Percentiles rank a stretch among this genome's conserved stretches.
These are phyloP conservation scores for Acanthamoeba pearcei DNA, from an alignment of 208 protist species.

Conservation along the genomic window DNA sequence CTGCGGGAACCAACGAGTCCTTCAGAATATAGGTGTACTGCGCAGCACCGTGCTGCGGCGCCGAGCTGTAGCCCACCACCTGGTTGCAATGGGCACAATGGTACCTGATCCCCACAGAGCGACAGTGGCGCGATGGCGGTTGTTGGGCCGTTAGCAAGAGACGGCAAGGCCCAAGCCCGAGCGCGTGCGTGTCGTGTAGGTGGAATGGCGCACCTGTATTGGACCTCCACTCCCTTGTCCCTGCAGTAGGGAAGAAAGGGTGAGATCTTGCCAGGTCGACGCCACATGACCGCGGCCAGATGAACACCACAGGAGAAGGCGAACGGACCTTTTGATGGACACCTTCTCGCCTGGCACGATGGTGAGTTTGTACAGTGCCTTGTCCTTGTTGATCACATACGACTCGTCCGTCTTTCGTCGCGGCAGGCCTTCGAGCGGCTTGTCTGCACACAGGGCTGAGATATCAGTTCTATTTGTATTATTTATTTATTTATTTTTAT, in stretches of 20 bases:
- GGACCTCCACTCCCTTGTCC: conserved; percentile 10
- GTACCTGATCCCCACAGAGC: neutral
- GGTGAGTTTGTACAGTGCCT: conserved; percentile 32
- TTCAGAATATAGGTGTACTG: neutral
- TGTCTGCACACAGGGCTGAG: neutral
- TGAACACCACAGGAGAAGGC: neutral
- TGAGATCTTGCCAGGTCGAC: neutral
- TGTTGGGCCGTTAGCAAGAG: neutral
- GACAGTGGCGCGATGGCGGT: neutral
- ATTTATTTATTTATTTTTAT: neutral
- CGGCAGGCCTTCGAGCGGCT: neutral
- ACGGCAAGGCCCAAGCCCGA: no score
- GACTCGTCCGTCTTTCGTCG: neutral
- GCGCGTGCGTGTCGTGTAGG: no score
- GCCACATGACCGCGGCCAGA: neutral
- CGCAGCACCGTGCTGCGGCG: neutral
- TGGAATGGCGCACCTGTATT: neutral
- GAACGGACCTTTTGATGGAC: neutral
- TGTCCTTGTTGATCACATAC: neutral
- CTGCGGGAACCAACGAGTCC: neutral
- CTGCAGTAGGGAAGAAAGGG: neutral
- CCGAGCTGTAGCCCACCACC: neutral
- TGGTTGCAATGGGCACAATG: neutral
- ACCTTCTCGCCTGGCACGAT: conserved; percentile 32
- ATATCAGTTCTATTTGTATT: no score